These are phyloP conservation scores for Diospyros kaki DNA, from an alignment of 148 eudicot genomes.

Conservation along the genomic window DNA sequence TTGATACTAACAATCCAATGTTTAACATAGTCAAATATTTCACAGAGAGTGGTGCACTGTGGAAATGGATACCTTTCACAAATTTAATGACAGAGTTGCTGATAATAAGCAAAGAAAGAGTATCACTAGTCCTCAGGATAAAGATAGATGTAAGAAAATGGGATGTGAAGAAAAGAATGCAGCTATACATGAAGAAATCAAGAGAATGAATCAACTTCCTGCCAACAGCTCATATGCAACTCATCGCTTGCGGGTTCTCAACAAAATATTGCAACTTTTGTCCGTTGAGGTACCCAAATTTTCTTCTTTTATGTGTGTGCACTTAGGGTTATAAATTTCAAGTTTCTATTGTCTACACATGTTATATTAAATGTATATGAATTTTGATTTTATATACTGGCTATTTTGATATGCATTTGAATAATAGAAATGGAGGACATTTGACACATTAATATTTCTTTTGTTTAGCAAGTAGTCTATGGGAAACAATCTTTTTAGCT, in stretches of 20 bases:
- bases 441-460: neutral
- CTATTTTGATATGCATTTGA: neutral
- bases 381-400: constrained; percentile 1
- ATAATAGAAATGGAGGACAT: neutral
- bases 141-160: constrained; percentile 34
- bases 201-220: constrained; percentile 65
- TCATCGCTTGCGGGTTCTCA: constrained; percentile 75
- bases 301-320: neutral
- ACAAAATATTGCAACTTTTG: constrained; percentile 71
- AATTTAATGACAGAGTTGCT: neutral
- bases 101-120: constrained; percentile 6
- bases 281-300: constrained; percentile 52
- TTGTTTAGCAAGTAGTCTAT: neutral
- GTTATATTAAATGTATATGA: neutral
- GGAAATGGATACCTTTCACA: constrained; percentile 17
- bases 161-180: constrained; percentile 50
- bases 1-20: neutral
- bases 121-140: constrained; percentile 15
- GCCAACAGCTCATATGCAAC: constrained; percentile 64
- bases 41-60: neutral
- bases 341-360: neutral
- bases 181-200: constrained; percentile 58
- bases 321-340: neutral
- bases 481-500: neutral
- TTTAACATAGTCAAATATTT: neutral